Percentiles rank a stretch among this genome's conserved stretches.
These are phyloP conservation scores for Trichoderma pleuroti DNA, from an alignment of 2,329 filamentous ascomycete genomes.

Conservation along the genomic window DNA sequence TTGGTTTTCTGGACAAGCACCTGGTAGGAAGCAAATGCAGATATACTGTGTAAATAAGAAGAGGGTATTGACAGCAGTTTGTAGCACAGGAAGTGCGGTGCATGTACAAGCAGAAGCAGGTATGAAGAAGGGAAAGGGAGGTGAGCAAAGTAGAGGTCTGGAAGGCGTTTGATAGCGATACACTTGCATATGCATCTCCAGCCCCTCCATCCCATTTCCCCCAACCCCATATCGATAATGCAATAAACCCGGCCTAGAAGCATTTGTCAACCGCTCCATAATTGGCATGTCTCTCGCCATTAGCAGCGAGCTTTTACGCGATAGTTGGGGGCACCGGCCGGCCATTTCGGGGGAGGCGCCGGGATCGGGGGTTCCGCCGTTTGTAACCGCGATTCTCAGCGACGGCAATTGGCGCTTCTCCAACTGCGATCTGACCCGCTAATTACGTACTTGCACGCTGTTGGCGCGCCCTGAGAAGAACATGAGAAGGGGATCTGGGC, in stretches of 20 bases:
- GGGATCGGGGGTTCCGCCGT: constrained; percentile 20
- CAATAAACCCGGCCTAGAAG: background rate
- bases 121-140: background rate
- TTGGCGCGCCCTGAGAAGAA: constrained; percentile 5
- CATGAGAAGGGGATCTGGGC: background rate
- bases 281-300: background rate
- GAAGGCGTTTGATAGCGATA: constrained; percentile 5
- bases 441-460: background rate
- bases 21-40: background rate
- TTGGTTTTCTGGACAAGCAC: background rate
- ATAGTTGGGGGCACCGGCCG: background rate
- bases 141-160: background rate
- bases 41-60: background rate
- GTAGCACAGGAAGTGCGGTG: background rate
- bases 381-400: constrained; percentile 9
- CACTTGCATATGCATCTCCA: background rate
- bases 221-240: constrained; percentile 8
- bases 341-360: constrained; percentile 11
- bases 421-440: background rate
- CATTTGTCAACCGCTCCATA: constrained; percentile 14
- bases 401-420: constrained; percentile 3
- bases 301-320: constrained; percentile 1
- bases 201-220: background rate
- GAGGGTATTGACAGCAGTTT: background rate
- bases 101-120: background rate